Evolutionary conservation across 2,329 filamentous ascomycete genomes (phyloP), one percentile per base, ranked within the genome.

Genomic region (Xylariaceae sp.): DNA sequence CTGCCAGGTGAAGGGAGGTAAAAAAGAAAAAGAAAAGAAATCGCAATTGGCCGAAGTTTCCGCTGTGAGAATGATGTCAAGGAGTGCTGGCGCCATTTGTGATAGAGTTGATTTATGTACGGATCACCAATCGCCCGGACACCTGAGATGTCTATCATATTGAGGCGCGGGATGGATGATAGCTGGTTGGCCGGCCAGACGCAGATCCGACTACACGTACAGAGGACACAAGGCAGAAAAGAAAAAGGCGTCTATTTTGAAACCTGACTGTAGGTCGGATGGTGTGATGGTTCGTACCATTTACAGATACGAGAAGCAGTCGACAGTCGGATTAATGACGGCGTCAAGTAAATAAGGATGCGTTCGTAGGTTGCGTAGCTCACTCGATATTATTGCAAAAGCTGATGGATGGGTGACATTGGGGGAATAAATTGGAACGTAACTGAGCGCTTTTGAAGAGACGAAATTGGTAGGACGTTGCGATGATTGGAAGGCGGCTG

Each of bases 391-490:
- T 37, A 37, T 23, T 46, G 21, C 23, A 3, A n/a, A 20, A 19
- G 20, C 21, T 46, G 44, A 46, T 46, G 44, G 44, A 46, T 32
- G 44, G 44, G 44, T 46, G 44, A 46, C 44, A 46, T 46, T 29
- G 44, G 18, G 32, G 32, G 32, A 10, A 14, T 26, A 23, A 16
- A 46, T 45, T 45, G 43, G 43, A 23, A 46, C 43, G 26, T 46
- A 16, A 29, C 44, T n/a, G 43, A 44, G 43, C 43, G 23, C n/a
- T 21, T 45, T 16, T 45, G 43, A 20, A 45, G 20, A 26, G 23
- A 21, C 20, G n/a, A n/a, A 26, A 23, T n/a, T 21, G 20, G 23
- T 26, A 45, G 20, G 44, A 29, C 44, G 44, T 46, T 46, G 21
- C 10, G 29, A 32, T 46, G 44, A 46, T 46, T 46, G 44, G 44